A percentile compares a stretch with the other conserved stretches of the same genome.
Conservation (phyloP, 257 asterid species). For the Petunia axillaris region DNA sequence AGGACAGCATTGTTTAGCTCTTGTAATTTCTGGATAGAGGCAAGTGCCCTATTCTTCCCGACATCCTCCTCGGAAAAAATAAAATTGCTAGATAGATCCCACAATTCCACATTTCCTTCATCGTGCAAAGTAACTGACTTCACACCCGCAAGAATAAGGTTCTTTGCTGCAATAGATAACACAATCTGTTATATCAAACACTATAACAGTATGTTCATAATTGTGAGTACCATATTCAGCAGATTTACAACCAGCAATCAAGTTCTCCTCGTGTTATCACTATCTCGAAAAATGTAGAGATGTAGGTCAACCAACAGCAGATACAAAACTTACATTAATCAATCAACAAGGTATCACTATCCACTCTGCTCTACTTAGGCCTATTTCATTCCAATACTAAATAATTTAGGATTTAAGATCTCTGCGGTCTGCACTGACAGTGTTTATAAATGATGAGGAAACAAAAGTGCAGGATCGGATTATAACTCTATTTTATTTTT, state of each 20-base stretch:
- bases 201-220: neutral
- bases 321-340: neutral
- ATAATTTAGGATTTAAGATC: neutral
- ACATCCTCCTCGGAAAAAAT: conserved; percentile 77
- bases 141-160: conserved; percentile 92
- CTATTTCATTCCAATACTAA: neutral
- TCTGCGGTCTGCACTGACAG: no score
- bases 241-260: neutral
- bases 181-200: neutral
- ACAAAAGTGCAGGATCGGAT: no score
- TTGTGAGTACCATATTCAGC: neutral
- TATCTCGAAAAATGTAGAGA: neutral
- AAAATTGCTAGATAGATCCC: conserved; percentile 95
- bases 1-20: conserved; percentile 89
- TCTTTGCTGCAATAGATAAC: conserved; percentile 68
- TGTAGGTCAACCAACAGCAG: conserved; percentile 8
- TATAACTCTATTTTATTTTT: no score
- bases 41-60: conserved; percentile 91
- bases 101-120: conserved; percentile 79
- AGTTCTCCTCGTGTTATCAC: neutral
- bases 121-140: conserved; percentile 93
- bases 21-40: conserved; percentile 82
- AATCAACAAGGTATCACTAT: neutral
- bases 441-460: no score
- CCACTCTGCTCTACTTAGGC: conserved; percentile 6